These are phyloP conservation scores for Curvularia hawaiiensis DNA, from an alignment of 2,329 filamentous ascomycete genomes.

Conservation along the genomic window DNA sequence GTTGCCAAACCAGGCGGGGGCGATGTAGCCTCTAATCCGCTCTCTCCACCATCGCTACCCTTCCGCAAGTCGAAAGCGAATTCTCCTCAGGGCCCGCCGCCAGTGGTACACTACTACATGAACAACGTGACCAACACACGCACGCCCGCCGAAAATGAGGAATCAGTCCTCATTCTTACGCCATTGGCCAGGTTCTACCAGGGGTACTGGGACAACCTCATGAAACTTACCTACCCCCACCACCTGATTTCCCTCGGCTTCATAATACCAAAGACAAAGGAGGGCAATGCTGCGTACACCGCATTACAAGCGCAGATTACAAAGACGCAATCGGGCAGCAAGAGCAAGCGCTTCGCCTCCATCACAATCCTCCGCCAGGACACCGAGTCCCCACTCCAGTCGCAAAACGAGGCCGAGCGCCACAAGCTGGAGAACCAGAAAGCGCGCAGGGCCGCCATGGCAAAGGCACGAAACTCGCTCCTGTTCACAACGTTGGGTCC, in stretches of 20 bases:
- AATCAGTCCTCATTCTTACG: slow-evolving; percentile 89
- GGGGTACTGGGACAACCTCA: slow-evolving; percentile 92
- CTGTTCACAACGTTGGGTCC: slow-evolving; percentile 95
- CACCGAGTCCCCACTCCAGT: slow-evolving; percentile 79
- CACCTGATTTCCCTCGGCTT: slow-evolving; percentile 94
- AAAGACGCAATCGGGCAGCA: slow-evolving; percentile 81
- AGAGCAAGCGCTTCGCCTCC: slow-evolving; percentile 84
- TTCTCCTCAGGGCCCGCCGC: slow-evolving; percentile 68
- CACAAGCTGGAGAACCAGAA: slow-evolving; percentile 95
- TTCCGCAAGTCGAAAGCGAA: slow-evolving; percentile 70
- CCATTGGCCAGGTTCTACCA: slow-evolving; percentile 93
- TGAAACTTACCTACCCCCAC: slow-evolving; percentile 85
- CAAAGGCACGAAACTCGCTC: slow-evolving; percentile 88
- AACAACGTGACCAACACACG: slow-evolving; percentile 89
- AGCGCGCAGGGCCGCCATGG: slow-evolving; percentile 83
- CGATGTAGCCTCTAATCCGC: slow-evolving; percentile 68
- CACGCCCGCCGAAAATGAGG: slow-evolving; percentile 76
- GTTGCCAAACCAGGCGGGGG: slow-evolving; percentile 56
- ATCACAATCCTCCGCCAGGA: slow-evolving; percentile 96
- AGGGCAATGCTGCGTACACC: slow-evolving; percentile 84
- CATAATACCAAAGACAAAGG: slow-evolving; percentile 91
- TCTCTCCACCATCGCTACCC: slow-evolving; percentile 75
- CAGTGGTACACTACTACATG: slow-evolving; percentile 90
- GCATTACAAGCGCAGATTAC: slow-evolving; percentile 84
- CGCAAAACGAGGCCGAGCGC: slow-evolving; percentile 84